Evolutionary conservation across 2,329 filamentous ascomycete species (phyloP), one percentile per base, ranked within the genome.

Genomic region (Sclerotinia nivalis): DNA sequence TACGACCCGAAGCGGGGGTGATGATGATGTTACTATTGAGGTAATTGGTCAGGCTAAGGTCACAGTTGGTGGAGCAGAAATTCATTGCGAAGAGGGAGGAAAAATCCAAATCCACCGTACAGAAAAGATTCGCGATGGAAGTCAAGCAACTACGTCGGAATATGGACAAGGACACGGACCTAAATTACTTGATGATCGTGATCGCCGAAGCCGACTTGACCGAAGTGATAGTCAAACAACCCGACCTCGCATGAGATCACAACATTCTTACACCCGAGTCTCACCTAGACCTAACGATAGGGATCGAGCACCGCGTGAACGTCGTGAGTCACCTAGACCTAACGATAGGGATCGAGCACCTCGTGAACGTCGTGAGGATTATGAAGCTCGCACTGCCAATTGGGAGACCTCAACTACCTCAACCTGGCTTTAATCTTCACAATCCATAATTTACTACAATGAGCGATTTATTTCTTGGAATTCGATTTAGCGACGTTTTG

Each of bases 1-100:
- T 54, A 87, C 88, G 13, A 90, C 87, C 5, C 70, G 77, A 67
- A 77, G 75, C 68, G 74, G 75, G 13, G 85, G 83, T 72, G 62
- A 69, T 15, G 83, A 84, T 66, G 86, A 89, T 71, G 81, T 89
- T 69, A 89, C 86, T 22, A 89, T 90, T 77, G 86, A 86, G 73
- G 82, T 90, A 60, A 85, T 83, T 34, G 86, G 86, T 18, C 82
- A 81, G 45, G 84, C 86, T n/a, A 81, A 84, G 31, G 83, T 90
- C 69, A 84, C 85, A 72, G 82, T 88, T 37, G 84, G 84, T 50
- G 84, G 84, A 40, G 82, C 87, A 13, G 85, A 88, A 76, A 88
- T 90, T 74, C 83, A 86, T 73, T 88, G 86, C 76, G 81, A 71
- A 52, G 85, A 88, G 64, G 87, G 87, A 50, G 86, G 87, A 31